A percentile compares a stretch with the other conserved stretches of the same genome.
Conservation (phyloP, 495 filamentous ascomycete species). For the Filosporella fistucella region DNA sequence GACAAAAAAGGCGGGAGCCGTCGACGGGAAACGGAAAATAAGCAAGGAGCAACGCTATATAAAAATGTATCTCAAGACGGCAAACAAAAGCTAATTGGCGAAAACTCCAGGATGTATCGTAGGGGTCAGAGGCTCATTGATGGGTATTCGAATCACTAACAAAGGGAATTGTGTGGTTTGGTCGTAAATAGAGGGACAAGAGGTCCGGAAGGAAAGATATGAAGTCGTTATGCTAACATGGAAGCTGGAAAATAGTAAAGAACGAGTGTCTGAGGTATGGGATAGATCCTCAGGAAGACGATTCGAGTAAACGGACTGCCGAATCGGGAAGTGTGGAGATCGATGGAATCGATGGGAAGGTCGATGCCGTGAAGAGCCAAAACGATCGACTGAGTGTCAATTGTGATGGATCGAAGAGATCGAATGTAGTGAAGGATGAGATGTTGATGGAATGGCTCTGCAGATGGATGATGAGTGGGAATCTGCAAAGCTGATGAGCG, state of each 20-base stretch:
- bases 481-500: neutral
- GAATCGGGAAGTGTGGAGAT: constrained; percentile 15
- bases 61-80: constrained; percentile 17
- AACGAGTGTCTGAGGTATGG: constrained; percentile 22
- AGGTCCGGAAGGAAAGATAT: constrained; percentile 27
- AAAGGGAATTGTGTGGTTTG: constrained; percentile 47
- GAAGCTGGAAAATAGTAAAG: constrained; percentile 27
- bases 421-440: constrained; percentile 30
- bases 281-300: constrained; percentile 18
- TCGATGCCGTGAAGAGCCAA: constrained; percentile 21
- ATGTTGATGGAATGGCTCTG: too few species aligned
- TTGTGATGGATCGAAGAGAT: constrained; percentile 18
- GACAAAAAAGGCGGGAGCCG: constrained; percentile 1
- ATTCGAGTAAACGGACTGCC: constrained; percentile 32
- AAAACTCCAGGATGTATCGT: constrained; percentile 51
- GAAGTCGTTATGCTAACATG: constrained; percentile 29
- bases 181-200: constrained; percentile 33
- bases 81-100: constrained; percentile 18
- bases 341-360: constrained; percentile 35
- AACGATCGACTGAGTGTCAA: constrained; percentile 9
- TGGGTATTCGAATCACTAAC: constrained; percentile 53
- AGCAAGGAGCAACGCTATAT: constrained; percentile 31
- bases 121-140: constrained; percentile 63
- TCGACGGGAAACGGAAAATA: constrained; percentile 6
- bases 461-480: constrained; percentile 1